Evolutionary conservation across 495 filamentous ascomycete species (phyloP), one percentile per base, ranked within the genome.

Genomic region (Pseudevernia furfuracea): DNA sequence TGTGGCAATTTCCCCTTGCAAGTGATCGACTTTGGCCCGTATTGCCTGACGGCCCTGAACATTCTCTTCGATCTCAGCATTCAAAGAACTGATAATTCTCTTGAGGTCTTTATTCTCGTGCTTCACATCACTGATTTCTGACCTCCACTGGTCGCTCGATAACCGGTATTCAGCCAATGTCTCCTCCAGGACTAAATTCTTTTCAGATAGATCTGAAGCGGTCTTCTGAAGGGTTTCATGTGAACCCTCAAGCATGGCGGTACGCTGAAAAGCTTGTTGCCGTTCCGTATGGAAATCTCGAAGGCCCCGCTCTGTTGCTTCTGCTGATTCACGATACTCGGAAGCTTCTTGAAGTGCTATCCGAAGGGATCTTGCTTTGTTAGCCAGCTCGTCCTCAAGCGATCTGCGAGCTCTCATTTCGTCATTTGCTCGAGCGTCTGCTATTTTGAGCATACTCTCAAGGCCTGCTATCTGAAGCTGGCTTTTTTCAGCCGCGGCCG

Each of bases 1-100:
- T 59, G 76, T 79, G 15, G 85, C 82, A 87, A 97, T 90, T 62
- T 96, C 89, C 67, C 88, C 82, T 76, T 96, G 91, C 57, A 97
- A 76, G 60, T 80, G 82, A 68, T 91, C 84, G 70, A 96, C 87
- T 72, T 92, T 93, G 70, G 81, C 79, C 66, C 89, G 85, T 77
- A 96, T 87, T 69, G 79, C 82, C 68, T 92, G 88, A 60, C 91
- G 86, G 66, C 88, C 81, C 66, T 85, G 82, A 72, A 89, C 84
- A 72, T 87, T 90, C 74, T 97, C 92, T 75, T 96, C 87, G 59
- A 96, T 84, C 70, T 96, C 90, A 52, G 80, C 78, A 65, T 82
- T 82, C 64, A 93, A 77, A 8, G 82, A 83, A 66, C 86, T 82
- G 68, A 95, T 83, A 34, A 83, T 84, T 66, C 82, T 86, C 61